A percentile compares a stretch with the other conserved stretches of the same genome.
Conservation (phyloP, 495 filamentous ascomycete genomes). For the Daldinia childiae region DNA sequence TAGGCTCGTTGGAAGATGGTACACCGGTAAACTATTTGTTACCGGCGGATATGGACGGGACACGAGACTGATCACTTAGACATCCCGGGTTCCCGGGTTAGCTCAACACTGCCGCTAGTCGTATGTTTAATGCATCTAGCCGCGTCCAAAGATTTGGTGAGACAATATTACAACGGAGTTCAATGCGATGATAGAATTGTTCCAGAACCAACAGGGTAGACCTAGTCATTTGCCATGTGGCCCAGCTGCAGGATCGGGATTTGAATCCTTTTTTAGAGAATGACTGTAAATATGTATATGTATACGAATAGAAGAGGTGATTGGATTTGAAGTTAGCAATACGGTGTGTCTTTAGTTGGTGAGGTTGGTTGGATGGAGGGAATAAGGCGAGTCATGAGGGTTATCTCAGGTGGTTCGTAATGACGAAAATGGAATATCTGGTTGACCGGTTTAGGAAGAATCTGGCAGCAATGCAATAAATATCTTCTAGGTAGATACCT, state of each 20-base stretch:
- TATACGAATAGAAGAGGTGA: neutral
- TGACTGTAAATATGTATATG: constrained; percentile 1
- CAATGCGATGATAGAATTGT: constrained; percentile 28
- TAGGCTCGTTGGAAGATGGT: neutral
- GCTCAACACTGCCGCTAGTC: constrained; percentile 1
- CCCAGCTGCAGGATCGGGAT: constrained; percentile 37
- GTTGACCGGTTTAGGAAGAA: neutral
- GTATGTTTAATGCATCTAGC: constrained; percentile 33
- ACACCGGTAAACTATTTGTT: constrained; percentile 15
- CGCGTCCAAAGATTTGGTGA: constrained; percentile 37
- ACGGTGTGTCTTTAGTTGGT: constrained; percentile 1
- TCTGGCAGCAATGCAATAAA: neutral
- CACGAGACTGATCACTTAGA: neutral
- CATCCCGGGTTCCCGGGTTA: constrained; percentile 33
- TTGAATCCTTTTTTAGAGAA: constrained; percentile 28
- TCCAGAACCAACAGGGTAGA: constrained; percentile 41
- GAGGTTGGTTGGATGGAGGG: constrained; percentile 13
- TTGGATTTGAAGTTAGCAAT: constrained; percentile 3
- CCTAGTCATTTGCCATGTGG: constrained; percentile 41
- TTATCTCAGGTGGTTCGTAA: neutral
- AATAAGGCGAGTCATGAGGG: constrained; percentile 11
- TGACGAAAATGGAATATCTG: neutral
- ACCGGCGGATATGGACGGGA: constrained; percentile 8
- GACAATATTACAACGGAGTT: constrained; percentile 35
- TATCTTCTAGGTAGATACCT: too few relatives aligned